Evolutionary conservation across 257 asterid genomes (phyloP).

Genomic region (Striga asiatica): DNA sequence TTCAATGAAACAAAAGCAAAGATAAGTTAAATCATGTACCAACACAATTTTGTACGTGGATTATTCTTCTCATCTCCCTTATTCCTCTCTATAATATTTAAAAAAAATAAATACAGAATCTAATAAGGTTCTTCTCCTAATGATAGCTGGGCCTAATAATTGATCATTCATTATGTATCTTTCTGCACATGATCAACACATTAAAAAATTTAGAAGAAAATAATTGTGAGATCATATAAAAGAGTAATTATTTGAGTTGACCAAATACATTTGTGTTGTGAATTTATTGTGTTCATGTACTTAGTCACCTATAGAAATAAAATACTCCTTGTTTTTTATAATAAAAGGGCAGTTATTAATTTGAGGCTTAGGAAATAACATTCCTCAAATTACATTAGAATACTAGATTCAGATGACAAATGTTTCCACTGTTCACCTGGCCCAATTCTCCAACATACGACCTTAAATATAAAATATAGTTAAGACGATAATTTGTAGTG

Average conservation of each 20-base stretch:
- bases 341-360: no score
- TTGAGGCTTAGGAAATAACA: conserved; percentile 13
- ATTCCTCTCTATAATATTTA: not conserved
- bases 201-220: not conserved
- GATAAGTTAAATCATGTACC: not conserved
- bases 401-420: conserved; percentile 3
- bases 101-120: not conserved
- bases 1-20: no score
- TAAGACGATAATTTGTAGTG: not conserved
- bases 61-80: not conserved
- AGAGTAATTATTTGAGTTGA: conserved; percentile 15
- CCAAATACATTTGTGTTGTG: conserved; percentile 23
- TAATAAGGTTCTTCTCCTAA: not conserved
- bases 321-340: no score
- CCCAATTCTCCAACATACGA: conserved; percentile 11
- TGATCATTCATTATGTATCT: not conserved
- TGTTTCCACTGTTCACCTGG: conserved; percentile 17
- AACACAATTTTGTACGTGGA: not conserved
- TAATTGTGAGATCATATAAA: not conserved
- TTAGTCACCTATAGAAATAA: no score
- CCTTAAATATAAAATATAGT: not conserved
- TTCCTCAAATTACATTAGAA: no score
- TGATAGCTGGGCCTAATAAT: conserved; percentile 8
- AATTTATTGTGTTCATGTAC: conserved; percentile 6
- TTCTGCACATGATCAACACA: no score